A percentile compares a stretch with the other conserved stretches of the same genome.
phyloP scores from a whole-genome alignment of 352 stramenopile genomes.

The Phytophthora syringae region DNA sequence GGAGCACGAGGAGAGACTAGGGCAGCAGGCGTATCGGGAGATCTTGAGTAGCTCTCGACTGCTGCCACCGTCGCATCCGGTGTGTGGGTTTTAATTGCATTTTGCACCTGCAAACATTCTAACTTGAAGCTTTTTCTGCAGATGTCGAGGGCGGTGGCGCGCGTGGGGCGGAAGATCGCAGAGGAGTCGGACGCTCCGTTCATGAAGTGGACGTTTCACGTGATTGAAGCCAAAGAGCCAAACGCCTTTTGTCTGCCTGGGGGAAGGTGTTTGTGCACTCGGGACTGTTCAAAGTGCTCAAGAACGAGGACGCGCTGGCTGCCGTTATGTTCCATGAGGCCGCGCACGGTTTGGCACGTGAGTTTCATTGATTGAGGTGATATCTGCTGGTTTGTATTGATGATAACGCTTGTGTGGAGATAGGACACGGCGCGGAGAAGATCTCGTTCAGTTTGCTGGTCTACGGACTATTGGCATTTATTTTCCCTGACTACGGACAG shows the following conservation, averaged over 20 bases:
- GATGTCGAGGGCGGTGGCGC: slow-evolving; percentile 65
- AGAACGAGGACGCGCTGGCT: slow-evolving; percentile 66
- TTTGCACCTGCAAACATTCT: not conserved
- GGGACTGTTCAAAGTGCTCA: slow-evolving; percentile 71
- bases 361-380: slow-evolving; percentile 14
- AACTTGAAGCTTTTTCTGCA: slow-evolving; percentile 13
- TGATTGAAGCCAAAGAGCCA: slow-evolving; percentile 67
- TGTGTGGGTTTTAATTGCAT: slow-evolving; percentile 20
- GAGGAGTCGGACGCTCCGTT: slow-evolving; percentile 44
- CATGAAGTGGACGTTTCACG: slow-evolving; percentile 81
- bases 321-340: slow-evolving; percentile 80
- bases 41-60: slow-evolving; percentile 51
- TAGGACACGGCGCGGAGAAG: slow-evolving; percentile 77
- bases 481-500: slow-evolving; percentile 62
- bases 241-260: slow-evolving; percentile 81
- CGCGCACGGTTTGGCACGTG: slow-evolving; percentile 70
- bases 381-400: not conserved
- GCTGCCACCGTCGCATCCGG: slow-evolving; percentile 54
- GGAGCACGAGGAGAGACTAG: slow-evolving; percentile 56
- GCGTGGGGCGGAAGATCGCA: slow-evolving; percentile 62
- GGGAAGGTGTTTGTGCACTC: slow-evolving; percentile 78
- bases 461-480: slow-evolving; percentile 55
- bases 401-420: not conserved
- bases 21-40: slow-evolving; percentile 56
- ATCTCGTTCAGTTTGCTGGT: slow-evolving; percentile 70